Conservation (phyloP, 257 asterid species). For the Orobanche coerulescens region DNA sequence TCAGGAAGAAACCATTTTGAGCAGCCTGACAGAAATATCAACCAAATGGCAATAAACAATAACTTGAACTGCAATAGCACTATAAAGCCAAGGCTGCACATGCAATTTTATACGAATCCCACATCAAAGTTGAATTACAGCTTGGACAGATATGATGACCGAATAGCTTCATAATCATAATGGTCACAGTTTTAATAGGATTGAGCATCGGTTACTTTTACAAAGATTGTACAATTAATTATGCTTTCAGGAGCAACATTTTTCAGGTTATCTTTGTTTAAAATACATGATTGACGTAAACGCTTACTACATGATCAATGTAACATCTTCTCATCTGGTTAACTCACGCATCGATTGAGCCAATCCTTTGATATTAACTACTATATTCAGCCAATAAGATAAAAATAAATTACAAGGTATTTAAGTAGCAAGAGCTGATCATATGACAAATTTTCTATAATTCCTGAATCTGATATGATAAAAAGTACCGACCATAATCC, state of each 20-base stretch:
- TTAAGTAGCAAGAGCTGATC: not conserved
- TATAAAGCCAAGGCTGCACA: not conserved
- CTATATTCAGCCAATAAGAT: not conserved
- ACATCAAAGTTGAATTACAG: not conserved
- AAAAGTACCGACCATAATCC: not conserved
- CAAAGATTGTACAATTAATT: not conserved
- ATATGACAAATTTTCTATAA: not conserved
- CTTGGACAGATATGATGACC: not conserved
- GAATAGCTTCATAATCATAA: not conserved
- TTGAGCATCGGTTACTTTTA: not conserved
- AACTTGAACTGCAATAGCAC: constrained; percentile 7
- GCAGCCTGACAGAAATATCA: not conserved
- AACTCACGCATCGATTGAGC: not conserved
- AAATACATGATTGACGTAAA: not conserved
- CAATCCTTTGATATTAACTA: not conserved
- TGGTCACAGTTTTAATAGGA: not conserved
- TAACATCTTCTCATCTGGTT: not conserved
- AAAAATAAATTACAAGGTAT: not conserved
- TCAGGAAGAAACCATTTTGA: not conserved
- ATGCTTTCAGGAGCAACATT: not conserved
- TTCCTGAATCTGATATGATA: not conserved
- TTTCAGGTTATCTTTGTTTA: not conserved
- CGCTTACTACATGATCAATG: not conserved
- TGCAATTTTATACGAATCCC: not conserved
- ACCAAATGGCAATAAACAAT: not conserved